Percentiles rank a stretch among this genome's conserved stretches.
phyloP scores from a whole-genome alignment of 2,329 filamentous ascomycete genomes.

The Fonsecaea pedrosoi region DNA sequence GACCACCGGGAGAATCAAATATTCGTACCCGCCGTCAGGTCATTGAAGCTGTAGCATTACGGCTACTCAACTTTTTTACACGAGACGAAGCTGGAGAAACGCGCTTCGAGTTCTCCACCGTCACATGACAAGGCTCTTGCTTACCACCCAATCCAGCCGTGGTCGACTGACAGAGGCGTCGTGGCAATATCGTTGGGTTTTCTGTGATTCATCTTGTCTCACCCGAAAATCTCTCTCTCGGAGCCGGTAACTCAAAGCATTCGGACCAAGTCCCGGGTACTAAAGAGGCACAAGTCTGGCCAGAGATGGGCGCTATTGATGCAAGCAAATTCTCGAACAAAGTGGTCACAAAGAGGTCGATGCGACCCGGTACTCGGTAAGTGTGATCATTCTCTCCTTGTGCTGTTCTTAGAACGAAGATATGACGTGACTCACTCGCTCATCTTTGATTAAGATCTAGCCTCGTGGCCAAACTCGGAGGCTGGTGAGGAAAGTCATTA shows the following conservation, averaged over 20 bases:
- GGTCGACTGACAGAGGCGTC: background rate
- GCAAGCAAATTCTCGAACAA: slow-evolving; percentile 4
- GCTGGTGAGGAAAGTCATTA: background rate
- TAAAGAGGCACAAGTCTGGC: background rate
- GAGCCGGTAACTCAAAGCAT: background rate
- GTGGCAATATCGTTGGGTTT: background rate
- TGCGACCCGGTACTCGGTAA: no score
- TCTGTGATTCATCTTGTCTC: background rate
- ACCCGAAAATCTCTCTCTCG: background rate
- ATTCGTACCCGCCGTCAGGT: slow-evolving; percentile 13
- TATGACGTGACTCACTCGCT: slow-evolving; percentile 20
- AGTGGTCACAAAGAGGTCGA: slow-evolving; percentile 7
- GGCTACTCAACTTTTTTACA: slow-evolving; percentile 9
- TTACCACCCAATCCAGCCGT: background rate
- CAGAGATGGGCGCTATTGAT: background rate
- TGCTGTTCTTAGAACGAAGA: slow-evolving; percentile 10
- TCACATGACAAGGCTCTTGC: slow-evolving; percentile 13
- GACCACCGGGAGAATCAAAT: background rate
- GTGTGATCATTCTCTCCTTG: slow-evolving; percentile 3
- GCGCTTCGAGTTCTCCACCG: slow-evolving; percentile 7
- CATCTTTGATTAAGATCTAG: slow-evolving; percentile 13
- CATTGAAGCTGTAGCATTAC: slow-evolving; percentile 13
- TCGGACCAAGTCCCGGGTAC: background rate
- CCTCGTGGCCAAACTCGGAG: slow-evolving; percentile 17
- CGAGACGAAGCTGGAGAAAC: slow-evolving; percentile 12